phyloP scores from a whole-genome alignment of 805 yeast genomes.

The Wickerhamiella musiphila region DNA sequence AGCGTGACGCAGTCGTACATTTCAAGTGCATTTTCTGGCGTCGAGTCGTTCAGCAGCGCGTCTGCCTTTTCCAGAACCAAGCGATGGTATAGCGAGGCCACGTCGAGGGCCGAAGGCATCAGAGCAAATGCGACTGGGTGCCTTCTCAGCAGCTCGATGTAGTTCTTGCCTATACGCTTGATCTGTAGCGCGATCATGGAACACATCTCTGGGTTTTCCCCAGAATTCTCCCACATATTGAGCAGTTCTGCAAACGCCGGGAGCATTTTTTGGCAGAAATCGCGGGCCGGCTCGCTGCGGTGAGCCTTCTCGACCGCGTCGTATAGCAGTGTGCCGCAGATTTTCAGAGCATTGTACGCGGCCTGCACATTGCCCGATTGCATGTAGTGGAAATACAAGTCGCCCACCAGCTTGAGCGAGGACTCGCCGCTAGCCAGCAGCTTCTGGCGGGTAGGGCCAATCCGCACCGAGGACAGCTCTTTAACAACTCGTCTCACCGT shows the following conservation, averaged over 20 bases:
- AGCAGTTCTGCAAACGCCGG: constrained; percentile 44
- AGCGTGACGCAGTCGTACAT: constrained; percentile 66
- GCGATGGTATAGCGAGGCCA: constrained; percentile 43
- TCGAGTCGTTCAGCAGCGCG: constrained; percentile 7
- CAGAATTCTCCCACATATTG: constrained; percentile 29
- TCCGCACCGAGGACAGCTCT: constrained; percentile 51
- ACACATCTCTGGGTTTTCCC: no score
- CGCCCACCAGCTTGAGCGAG: constrained; percentile 40
- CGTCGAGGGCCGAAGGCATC: constrained; percentile 42
- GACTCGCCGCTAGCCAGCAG: constrained; percentile 35
- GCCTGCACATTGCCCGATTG: constrained; percentile 33
- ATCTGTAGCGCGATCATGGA: constrained; percentile 52
- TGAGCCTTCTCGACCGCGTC: constrained; percentile 65
- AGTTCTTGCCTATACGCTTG: constrained; percentile 60
- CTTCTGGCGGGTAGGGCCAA: constrained; percentile 47
- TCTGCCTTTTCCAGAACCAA: constrained; percentile 48
- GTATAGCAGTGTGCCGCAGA: constrained; percentile 49
- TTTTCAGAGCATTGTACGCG: constrained; percentile 63
- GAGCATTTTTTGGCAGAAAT: constrained; percentile 39
- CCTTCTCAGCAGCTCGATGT: constrained; percentile 36
- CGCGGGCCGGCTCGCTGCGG: constrained; percentile 36
- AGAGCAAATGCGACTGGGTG: constrained; percentile 59
- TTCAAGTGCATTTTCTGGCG: constrained; percentile 20
- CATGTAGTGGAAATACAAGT: constrained; percentile 41
- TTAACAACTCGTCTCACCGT: constrained; percentile 68